A percentile compares a stretch with the other conserved stretches of the same genome.
These are phyloP conservation scores for Aegilops umbellulata DNA, from an alignment of 176 grass and related monocot species.

Conservation along the genomic window DNA sequence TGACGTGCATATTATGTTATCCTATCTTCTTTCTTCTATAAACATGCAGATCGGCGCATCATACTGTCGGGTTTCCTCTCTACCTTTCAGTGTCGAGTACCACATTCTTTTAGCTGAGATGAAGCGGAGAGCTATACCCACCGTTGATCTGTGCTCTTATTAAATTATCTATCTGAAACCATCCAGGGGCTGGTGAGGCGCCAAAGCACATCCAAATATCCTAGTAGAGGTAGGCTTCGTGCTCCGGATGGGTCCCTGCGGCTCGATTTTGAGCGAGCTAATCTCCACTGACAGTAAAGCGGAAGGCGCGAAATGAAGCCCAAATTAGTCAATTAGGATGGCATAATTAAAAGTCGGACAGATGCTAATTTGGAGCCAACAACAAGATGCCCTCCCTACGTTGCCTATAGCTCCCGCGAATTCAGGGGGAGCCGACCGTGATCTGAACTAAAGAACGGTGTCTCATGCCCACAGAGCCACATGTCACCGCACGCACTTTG, in stretches of 20 bases:
- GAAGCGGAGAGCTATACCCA: neutral
- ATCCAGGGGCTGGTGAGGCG: neutral
- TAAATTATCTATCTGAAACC: neutral
- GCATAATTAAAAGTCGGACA: constrained; percentile 18
- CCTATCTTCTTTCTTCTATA: neutral
- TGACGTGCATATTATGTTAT: neutral
- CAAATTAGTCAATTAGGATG: constrained; percentile 2
- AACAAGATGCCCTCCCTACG: constrained; percentile 10
- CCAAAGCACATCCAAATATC: neutral
- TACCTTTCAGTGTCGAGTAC: neutral
- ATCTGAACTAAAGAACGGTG: constrained; percentile 41
- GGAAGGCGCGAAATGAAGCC: neutral
- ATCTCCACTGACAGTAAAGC: neutral
- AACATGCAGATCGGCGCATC: too few species aligned
- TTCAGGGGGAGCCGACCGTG: constrained; percentile 37
- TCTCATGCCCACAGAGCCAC: constrained; percentile 18
- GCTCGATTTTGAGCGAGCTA: neutral
- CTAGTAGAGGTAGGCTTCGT: neutral
- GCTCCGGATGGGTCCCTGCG: neutral
- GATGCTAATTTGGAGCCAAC: neutral
- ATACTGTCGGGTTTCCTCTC: neutral
- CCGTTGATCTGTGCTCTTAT: neutral
- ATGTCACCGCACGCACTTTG: neutral
- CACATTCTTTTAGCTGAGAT: neutral
- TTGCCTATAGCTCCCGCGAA: neutral